phyloP scores from a whole-genome alignment of 2,329 filamentous ascomycete genomes.

The Thermomyces lanuginosus region DNA sequence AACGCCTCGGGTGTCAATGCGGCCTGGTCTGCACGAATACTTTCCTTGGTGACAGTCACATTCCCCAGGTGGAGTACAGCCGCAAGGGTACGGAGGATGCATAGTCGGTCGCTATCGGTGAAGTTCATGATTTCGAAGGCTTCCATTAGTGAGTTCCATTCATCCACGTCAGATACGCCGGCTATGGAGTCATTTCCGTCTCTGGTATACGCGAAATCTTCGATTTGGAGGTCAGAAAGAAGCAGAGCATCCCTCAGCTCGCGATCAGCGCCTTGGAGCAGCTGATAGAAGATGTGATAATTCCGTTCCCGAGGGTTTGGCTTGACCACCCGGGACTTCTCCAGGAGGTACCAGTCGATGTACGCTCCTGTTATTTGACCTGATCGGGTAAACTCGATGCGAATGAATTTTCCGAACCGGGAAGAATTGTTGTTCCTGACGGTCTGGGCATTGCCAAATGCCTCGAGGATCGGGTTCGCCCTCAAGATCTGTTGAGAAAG shows the following conservation, averaged over 20 bases:
- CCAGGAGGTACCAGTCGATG: constrained; percentile 95
- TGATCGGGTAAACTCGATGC: constrained; percentile 78
- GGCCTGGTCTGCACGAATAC: constrained; percentile 78
- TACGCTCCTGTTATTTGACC: constrained; percentile 90
- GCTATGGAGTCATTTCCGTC: constrained; percentile 82
- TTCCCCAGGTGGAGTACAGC: constrained; percentile 90
- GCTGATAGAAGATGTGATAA: constrained; percentile 95
- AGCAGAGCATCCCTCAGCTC: constrained; percentile 61
- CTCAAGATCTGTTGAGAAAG: constrained; percentile 91
- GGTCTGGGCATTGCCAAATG: constrained; percentile 95
- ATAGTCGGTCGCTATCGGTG: constrained; percentile 61
- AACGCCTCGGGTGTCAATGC: constrained; percentile 60
- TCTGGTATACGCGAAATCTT: constrained; percentile 81
- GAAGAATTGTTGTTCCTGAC: constrained; percentile 98
- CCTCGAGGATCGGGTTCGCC: constrained; percentile 92
- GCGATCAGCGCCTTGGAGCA: constrained; percentile 66
- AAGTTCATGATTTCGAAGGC: constrained; percentile 93
- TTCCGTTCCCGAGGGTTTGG: constrained; percentile 80
- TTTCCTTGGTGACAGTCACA: constrained; percentile 77
- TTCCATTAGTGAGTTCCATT: constrained; percentile 81
- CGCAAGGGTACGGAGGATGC: constrained; percentile 74
- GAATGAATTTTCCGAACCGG: constrained; percentile 94
- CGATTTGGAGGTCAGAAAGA: constrained; percentile 56
- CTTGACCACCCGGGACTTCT: constrained; percentile 92
- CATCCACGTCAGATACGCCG: constrained; percentile 75